Evolutionary conservation across 768 basidiomycete species (phyloP), one percentile per base, ranked within the genome.

Genomic region (Kwoniella shandongensis): DNA sequence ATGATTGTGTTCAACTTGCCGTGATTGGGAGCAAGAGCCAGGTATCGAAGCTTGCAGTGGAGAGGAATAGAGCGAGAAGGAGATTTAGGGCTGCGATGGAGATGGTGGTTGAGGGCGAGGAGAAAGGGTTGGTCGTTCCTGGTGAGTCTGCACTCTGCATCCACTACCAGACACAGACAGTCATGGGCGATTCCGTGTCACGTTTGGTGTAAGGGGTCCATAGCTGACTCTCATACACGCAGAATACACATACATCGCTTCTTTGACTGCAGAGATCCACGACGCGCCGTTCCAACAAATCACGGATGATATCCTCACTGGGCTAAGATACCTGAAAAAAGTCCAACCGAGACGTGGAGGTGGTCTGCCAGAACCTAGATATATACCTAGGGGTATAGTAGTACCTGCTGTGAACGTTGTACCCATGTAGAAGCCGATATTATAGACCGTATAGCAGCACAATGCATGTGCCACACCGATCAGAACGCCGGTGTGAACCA

Each of bases 21-120:
- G 32, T 61, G n/a, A 50, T 68, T 11, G 45, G 44, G 3, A 64
- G 42, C 22, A 65, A 64, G 38, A 40, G 32, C 17, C 27, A 39
- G 17, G 58, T 65, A 13, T 62, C 59, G 26, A 68, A 68, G 36
- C 35, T 62, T 2, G 62, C 66, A 1, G 44, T 57, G 1, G 66
- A 68, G 50, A 23, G 66, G 42, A 64, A 59, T 27, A 41, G 54
- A 35, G 46, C 20, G 15, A 42, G 41, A 25, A 56, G 53, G 12
- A 48, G 51, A 29, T 56, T 64, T 44, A 65, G 57, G 23, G 29
- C 50, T 4, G 66, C 63, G n/a, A 17, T 68, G 18, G 49, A 68
- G 20, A 13, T 22, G 7, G 49, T 62, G 4, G 44, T 66, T 15
- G 59, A 59, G 53, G 25, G 50, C 22, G 35, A 50, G 17, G 44